Base-by-base conservation (phyloP, 768 basidiomycete species). In the Suillus lakei region DNA sequence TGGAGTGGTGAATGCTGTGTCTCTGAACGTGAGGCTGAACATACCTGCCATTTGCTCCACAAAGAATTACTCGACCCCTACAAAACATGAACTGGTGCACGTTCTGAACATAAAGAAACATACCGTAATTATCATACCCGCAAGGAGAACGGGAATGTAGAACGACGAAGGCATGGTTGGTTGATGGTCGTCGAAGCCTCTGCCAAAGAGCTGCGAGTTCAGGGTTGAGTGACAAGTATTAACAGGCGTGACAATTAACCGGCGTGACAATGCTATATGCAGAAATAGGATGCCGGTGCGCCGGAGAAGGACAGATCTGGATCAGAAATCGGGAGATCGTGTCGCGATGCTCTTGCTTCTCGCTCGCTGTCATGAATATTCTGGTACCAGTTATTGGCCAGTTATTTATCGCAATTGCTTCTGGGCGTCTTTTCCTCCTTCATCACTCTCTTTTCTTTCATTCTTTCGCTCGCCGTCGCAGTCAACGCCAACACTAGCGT, bases 121-220 rank as follows among this genome's bases (percentile, higher is more conserved):
- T 65, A 91, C 93, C 21, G 93, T 97, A 65, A 96, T 78, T 73
- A 99, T 92, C 96, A 98, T 98, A 56, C 96, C 96, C 63, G 83
- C 88, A 21, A 98, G 88, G 75, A 99, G 91, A 72, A 91, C 72
- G 38, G 92, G 92, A 62, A 94, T 81, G 75, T 84, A 92, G 67
- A 88, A 73, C 28, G 87, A 84, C 70, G 86, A 80, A 26, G 91
- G 84, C 92, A 93, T 94, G 58, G 72, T 69, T 53, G 69, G 51
- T 32, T 38, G 21, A 15, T 53, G 41, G 60, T 63, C 15, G 53
- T 54, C 51, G 51, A 51, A 51, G 48, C 43, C 44, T 44, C 16
- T 43, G 41, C 41, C 41, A 18, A 65, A 38, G 71, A 66, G 53
- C 23, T 39, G 38, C 36, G 13, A 43, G 41, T 43, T 21, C n/a